These are phyloP conservation scores for Suhomyces sp. DNA, from an alignment of 805 yeast genomes.

Conservation along the genomic window DNA sequence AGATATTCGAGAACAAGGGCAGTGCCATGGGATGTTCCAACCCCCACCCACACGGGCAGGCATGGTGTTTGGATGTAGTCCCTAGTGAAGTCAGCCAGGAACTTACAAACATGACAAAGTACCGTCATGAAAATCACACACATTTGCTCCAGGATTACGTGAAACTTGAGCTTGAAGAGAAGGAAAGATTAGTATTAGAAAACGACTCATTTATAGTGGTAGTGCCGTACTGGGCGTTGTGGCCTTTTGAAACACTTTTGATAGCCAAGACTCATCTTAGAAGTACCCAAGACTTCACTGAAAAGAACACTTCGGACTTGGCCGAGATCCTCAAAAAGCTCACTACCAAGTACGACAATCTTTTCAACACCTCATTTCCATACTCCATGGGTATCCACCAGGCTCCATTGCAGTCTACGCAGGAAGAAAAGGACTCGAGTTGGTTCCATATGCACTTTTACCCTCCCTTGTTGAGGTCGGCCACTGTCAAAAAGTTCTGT, in stretches of 20 bases:
- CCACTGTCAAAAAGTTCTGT: slow-evolving; percentile 70
- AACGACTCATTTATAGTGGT: slow-evolving; percentile 65
- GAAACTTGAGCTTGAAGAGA: slow-evolving; percentile 48
- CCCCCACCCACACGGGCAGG: slow-evolving; percentile 82
- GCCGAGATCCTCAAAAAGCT: slow-evolving; percentile 51
- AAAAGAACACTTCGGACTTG: slow-evolving; percentile 49
- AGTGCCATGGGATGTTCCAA: slow-evolving; percentile 80
- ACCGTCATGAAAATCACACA: slow-evolving; percentile 36
- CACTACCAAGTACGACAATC: slow-evolving; percentile 67
- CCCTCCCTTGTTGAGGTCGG: slow-evolving; percentile 72
- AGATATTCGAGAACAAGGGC: slow-evolving; percentile 76
- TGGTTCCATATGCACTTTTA: slow-evolving; percentile 75
- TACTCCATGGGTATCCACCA: slow-evolving; percentile 83
- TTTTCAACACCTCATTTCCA: slow-evolving; percentile 68
- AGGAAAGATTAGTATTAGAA: slow-evolving; percentile 51
- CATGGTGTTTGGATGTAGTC: slow-evolving; percentile 65
- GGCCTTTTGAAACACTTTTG: slow-evolving; percentile 76
- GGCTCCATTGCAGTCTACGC: slow-evolving; percentile 53
- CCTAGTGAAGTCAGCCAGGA: slow-evolving; percentile 69
- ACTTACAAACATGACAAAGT: slow-evolving; percentile 48
- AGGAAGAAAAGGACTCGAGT: slow-evolving; percentile 40
- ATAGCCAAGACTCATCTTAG: slow-evolving; percentile 54
- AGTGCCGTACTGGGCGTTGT: slow-evolving; percentile 79
- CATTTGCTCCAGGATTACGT: slow-evolving; percentile 66
- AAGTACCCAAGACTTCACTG: slow-evolving; percentile 47